These are phyloP conservation scores for Elongisporangium undulatum DNA, from an alignment of 352 stramenopile species.

Conservation along the genomic window DNA sequence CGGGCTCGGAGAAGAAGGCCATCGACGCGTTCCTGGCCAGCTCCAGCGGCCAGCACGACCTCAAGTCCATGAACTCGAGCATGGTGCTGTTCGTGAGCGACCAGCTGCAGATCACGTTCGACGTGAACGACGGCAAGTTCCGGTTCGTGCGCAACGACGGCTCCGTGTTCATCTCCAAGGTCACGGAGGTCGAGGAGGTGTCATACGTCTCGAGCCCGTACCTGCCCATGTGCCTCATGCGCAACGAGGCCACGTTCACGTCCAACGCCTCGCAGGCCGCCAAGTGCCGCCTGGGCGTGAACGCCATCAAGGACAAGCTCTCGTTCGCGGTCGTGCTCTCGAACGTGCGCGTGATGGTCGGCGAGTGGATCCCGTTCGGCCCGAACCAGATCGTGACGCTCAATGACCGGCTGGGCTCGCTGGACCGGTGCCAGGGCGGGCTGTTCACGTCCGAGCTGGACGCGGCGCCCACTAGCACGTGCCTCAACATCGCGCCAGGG, in stretches of 20 bases:
- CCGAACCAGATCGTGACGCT: slow-evolving; percentile 97
- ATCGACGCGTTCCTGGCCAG: slow-evolving; percentile 61
- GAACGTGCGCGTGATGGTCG: slow-evolving; percentile 95
- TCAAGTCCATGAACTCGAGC: slow-evolving; percentile 54
- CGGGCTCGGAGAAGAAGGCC: slow-evolving; percentile 34
- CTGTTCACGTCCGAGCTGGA: slow-evolving; percentile 96
- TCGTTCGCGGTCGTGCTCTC: slow-evolving; percentile 96
- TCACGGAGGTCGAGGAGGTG: slow-evolving; percentile 96
- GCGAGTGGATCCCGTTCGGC: slow-evolving; percentile 98
- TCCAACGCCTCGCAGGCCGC: slow-evolving; percentile 91
- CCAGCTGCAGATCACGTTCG: slow-evolving; percentile 91
- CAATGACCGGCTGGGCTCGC: slow-evolving; percentile 95
- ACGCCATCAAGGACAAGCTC: slow-evolving; percentile 92
- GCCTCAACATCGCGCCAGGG: slow-evolving; percentile 77
- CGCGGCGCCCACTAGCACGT: slow-evolving; percentile 72
- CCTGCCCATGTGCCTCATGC: slow-evolving; percentile 93
- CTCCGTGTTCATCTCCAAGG: slow-evolving; percentile 89
- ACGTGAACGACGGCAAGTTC: slow-evolving; percentile 84
- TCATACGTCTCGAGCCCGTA: slow-evolving; percentile 98
- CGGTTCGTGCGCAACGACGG: slow-evolving; percentile 82
- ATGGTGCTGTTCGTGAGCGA: slow-evolving; percentile 90
- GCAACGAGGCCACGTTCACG: slow-evolving; percentile 91
- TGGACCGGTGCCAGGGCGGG: slow-evolving; percentile 94
- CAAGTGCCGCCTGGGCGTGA: slow-evolving; percentile 78
- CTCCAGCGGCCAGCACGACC: slow-evolving; percentile 14